Conservation (phyloP, 345 rosid genomes). For the Euphorbia lathyris region DNA sequence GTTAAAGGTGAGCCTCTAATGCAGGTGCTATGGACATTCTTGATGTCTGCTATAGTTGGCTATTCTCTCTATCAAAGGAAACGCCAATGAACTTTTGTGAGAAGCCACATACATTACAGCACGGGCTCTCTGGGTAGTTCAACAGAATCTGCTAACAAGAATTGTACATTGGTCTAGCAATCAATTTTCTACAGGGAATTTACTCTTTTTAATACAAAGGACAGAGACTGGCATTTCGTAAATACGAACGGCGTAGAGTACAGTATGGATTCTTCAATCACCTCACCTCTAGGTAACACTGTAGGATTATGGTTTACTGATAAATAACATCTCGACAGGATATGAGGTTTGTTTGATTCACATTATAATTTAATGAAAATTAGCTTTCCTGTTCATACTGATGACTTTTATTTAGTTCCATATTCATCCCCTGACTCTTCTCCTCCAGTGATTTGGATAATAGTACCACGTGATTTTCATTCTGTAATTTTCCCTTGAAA, state of each 20-base stretch:
- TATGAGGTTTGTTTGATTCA: neutral
- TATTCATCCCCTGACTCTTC: too few species aligned
- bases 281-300: neutral
- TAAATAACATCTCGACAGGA: neutral
- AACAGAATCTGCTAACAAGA: conserved; percentile 15
- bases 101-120: too few species aligned
- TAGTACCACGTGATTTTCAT: too few species aligned
- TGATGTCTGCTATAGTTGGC: conserved; percentile 95
- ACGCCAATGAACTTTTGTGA: conserved; percentile 45
- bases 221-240: conserved; percentile 7
- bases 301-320: neutral
- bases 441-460: too few species aligned
- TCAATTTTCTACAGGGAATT: neutral
- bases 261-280: neutral
- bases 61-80: conserved; percentile 92
- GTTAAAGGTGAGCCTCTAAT: neutral
- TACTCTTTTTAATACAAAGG: neutral
- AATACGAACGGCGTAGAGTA: neutral
- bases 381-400: neutral
- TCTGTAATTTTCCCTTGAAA: too few species aligned
- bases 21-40: conserved; percentile 94
- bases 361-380: neutral
- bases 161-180: neutral
- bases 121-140: too few species aligned
- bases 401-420: neutral